phyloP scores from a whole-genome alignment of 345 rosid species.

The Erodium maritimum region DNA sequence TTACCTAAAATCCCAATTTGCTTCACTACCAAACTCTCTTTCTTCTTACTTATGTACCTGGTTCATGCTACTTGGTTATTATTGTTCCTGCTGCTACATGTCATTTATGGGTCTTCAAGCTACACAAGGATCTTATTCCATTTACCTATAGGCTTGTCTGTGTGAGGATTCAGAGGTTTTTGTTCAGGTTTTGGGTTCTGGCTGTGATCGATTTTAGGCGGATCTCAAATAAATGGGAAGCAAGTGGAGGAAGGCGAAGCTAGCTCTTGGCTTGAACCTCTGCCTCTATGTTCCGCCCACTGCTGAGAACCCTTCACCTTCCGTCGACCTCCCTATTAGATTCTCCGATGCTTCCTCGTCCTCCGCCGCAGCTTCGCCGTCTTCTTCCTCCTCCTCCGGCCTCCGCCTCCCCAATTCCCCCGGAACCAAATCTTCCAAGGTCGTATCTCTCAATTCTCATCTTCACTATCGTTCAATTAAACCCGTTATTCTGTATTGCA shows the following conservation, averaged over 20 bases:
- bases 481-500: background rate
- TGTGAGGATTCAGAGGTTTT: too few relatives aligned
- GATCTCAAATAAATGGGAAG: slow-evolving; percentile 38
- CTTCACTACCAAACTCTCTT: too few relatives aligned
- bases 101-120: too few relatives aligned
- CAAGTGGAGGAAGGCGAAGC: slow-evolving; percentile 76
- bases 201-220: background rate
- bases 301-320: slow-evolving; percentile 26
- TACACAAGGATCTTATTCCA: too few relatives aligned
- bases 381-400: slow-evolving; percentile 62
- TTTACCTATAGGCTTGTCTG: too few relatives aligned
- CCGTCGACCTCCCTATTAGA: slow-evolving; percentile 12
- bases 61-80: too few relatives aligned
- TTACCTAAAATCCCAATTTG: too few relatives aligned
- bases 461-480: background rate
- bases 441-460: slow-evolving; percentile 10
- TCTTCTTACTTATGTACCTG: too few relatives aligned
- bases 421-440: slow-evolving; percentile 45
- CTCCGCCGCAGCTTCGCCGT: slow-evolving; percentile 18
- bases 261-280: slow-evolving; percentile 57
- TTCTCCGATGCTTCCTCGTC: slow-evolving; percentile 29
- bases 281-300: slow-evolving; percentile 62
- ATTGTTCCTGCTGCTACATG: too few relatives aligned
- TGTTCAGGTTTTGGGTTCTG: background rate
- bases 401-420: slow-evolving; percentile 44